Evolutionary conservation across 768 basidiomycete genomes (phyloP).

Genomic region (Suillus clintonianus): DNA sequence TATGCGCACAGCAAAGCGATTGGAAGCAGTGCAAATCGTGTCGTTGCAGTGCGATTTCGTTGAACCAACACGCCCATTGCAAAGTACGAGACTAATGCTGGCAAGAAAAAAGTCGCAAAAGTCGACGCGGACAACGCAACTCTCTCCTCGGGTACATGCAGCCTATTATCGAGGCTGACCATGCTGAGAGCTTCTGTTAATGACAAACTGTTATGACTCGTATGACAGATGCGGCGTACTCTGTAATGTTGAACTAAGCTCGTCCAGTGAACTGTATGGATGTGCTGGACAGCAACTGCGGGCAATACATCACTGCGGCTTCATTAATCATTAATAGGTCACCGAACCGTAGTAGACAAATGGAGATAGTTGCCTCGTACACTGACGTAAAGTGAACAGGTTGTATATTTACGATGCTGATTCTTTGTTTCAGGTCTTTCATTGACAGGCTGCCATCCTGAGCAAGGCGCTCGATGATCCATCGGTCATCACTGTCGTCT

Average conservation of each 20-base stretch:
- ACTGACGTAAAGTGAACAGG: no score
- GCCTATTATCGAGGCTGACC: not conserved
- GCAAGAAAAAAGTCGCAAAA: constrained; percentile 40
- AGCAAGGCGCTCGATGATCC: no score
- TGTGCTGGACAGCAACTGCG: no score
- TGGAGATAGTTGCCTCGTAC: no score
- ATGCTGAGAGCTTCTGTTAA: not conserved
- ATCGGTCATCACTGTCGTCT: no score
- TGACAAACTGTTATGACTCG: not conserved
- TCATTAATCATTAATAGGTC: no score
- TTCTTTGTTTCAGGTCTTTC: no score
- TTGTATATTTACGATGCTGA: no score
- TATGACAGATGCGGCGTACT: not conserved
- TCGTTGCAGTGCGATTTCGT: constrained; percentile 37
- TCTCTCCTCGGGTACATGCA: not conserved
- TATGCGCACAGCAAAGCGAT: constrained; percentile 46
- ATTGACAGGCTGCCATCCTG: no score
- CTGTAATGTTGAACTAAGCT: not conserved
- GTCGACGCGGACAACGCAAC: constrained; percentile 24
- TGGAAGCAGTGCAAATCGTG: constrained; percentile 51
- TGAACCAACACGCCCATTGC: constrained; percentile 54
- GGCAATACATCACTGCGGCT: no score
- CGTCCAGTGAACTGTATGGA: no score
- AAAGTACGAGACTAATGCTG: constrained; percentile 48
- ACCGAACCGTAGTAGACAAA: no score